A percentile compares a stretch with the other conserved stretches of the same genome.
These are phyloP conservation scores for Magnaporthiopsis incrustans DNA, from an alignment of 2,329 filamentous ascomycete genomes.

Conservation along the genomic window DNA sequence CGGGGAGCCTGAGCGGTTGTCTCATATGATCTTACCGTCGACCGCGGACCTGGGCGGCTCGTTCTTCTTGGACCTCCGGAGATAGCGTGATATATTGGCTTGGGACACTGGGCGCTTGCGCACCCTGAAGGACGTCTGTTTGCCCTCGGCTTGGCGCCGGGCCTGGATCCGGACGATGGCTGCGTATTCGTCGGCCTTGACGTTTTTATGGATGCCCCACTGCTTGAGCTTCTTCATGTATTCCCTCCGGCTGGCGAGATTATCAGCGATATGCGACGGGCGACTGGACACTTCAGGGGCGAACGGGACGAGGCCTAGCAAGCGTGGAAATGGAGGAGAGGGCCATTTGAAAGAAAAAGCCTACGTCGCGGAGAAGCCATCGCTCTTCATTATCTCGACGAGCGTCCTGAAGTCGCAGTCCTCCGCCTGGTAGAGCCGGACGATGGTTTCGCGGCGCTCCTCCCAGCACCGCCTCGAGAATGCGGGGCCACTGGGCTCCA, in stretches of 20 bases:
- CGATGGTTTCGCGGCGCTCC: background rate
- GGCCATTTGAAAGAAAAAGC: background rate
- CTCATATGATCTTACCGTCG: background rate
- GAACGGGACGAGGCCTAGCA: no score
- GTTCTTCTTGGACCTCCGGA: background rate
- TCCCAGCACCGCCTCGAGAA: background rate
- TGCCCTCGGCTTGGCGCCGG: background rate
- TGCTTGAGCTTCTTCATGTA: conserved; percentile 3
- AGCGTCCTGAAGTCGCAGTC: background rate
- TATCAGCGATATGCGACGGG: no score
- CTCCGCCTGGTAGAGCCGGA: background rate
- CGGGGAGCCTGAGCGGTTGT: background rate
- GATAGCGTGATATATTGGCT: background rate
- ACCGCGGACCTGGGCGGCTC: background rate
- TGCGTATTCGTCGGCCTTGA: conserved; percentile 4
- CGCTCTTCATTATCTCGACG: background rate
- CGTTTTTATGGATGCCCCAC: background rate
- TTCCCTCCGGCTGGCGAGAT: background rate
- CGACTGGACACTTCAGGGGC: background rate
- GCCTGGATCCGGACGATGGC: conserved; percentile 1
- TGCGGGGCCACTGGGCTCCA: no score
- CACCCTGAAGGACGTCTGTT: conserved; percentile 1
- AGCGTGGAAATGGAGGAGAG: no score
- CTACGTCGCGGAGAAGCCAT: background rate
- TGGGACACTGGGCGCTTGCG: background rate